phyloP scores from a whole-genome alignment of 352 stramenopile genomes.

The Salisapilia sapeloensis region DNA sequence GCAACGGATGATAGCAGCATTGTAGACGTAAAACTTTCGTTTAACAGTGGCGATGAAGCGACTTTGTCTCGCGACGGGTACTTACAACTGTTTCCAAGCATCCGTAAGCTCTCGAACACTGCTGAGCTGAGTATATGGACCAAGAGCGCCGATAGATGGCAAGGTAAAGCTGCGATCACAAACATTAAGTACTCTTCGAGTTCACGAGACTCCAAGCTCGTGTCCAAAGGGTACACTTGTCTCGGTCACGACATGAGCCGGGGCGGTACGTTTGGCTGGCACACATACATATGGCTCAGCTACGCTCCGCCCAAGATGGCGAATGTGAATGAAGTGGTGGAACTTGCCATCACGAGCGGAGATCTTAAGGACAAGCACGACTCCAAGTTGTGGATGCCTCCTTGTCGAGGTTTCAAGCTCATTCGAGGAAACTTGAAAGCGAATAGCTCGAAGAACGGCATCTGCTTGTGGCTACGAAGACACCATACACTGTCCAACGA shows the following conservation, averaged over 20 bases:
- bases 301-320: constrained; percentile 24
- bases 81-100: constrained; percentile 24
- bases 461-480: constrained; percentile 50
- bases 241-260: constrained; percentile 57
- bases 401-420: constrained; percentile 57
- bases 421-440: constrained; percentile 50
- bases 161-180: constrained; percentile 41
- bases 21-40: constrained; percentile 42
- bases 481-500: constrained; percentile 13
- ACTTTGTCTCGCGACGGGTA: constrained; percentile 39
- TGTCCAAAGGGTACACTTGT: constrained; percentile 55
- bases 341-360: constrained; percentile 39
- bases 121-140: constrained; percentile 44
- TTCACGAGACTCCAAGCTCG: constrained; percentile 47
- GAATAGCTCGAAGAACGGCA: constrained; percentile 24
- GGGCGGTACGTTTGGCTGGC: constrained; percentile 38
- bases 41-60: constrained; percentile 38
- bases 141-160: constrained; percentile 27
- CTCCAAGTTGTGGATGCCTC: constrained; percentile 43
- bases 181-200: constrained; percentile 46
- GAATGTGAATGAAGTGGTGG: constrained; percentile 41
- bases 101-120: constrained; percentile 24
- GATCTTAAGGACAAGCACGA: constrained; percentile 48
- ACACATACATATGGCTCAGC: constrained; percentile 64
- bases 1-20: constrained; percentile 24